Base-by-base conservation (phyloP, 164 flowering plant species). In the Chloranthus sessilifolius region DNA sequence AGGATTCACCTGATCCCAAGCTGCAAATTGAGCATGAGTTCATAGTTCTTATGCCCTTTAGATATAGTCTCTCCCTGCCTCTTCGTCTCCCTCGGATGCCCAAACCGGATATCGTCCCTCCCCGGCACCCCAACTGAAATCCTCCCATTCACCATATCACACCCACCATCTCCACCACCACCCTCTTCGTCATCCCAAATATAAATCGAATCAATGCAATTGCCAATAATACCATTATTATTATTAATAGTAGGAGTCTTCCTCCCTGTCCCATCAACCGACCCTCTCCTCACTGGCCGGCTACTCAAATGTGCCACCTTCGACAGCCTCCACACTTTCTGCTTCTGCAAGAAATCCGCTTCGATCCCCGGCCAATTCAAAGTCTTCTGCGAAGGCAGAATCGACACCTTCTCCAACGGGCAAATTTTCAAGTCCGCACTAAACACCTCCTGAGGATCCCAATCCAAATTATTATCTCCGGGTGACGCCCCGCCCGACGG, bases 301-400 rank as follows among this genome's bases (percentile, higher is more conserved):
- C 55, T 56, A n/a, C n/a, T n/a, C n/a, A n/a, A n/a, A n/a, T n/a
- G n/a, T n/a, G 21, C 31, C 43, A 1, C 64, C 33, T 25, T 71
- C 79, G 1, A 29, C 52, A 7, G 44, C 71, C 50, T 64, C 85
- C 85, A 83, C 30, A 68, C 55, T 1, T 77, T 72, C 3, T 79
- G 75, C 66, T 73, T 81, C 68, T 50, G 63, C 16, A 15, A 14
- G 15, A 29, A 25, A 16, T 58, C 64, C 3, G 25, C 58, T 14
- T 60, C 63, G 8, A 44, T 20, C 3, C 55, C 64, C 0, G 64
- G 17, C 70, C 74, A 65, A 46, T 48, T 54, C 25, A 70, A 47
- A 1, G 33, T 43, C 60, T 91, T 87, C 55, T 91, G 96, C 0
- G 98, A 91, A 3, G 92, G 98, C 40, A 79, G 47, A 9, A 81